Evolutionary conservation across 306 rosid genomes (phyloP).

Genomic region (Pueraria montana): DNA sequence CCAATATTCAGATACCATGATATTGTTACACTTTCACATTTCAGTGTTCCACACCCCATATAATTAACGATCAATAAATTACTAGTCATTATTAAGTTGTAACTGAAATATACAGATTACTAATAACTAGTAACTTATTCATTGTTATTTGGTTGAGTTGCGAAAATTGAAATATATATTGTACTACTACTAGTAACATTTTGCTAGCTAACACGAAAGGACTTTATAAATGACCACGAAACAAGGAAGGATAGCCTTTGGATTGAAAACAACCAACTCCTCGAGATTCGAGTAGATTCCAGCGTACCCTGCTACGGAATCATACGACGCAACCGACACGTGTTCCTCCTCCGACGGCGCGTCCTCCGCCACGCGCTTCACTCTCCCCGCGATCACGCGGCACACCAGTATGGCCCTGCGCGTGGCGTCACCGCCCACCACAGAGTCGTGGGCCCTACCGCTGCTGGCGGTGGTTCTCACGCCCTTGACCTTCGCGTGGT

Average conservation of each 20-base stretch:
- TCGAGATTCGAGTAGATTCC: conserved; percentile 88
- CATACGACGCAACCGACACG: conserved; percentile 59
- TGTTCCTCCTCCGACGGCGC: conserved; percentile 60
- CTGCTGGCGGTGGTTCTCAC: conserved; percentile 91
- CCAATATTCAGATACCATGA: not conserved
- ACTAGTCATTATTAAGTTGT: not conserved
- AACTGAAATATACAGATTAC: not conserved
- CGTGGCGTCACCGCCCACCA: conserved; percentile 41
- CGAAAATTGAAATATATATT: conserved; percentile 4
- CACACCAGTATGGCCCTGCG: conserved; percentile 93
- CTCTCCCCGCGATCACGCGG: conserved; percentile 94
- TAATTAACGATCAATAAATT: conserved; percentile 23
- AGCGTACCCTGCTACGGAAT: conserved; percentile 74
- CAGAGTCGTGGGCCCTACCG: conserved; percentile 90
- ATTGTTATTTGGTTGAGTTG: not conserved
- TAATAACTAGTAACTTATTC: conserved; percentile 11
- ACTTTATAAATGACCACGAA: conserved; percentile 89
- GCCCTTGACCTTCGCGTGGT: conserved; percentile 49
- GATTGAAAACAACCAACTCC: conserved; percentile 79
- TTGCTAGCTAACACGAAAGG: not conserved
- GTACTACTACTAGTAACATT: not conserved
- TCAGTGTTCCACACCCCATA: not conserved
- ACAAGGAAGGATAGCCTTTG: conserved; percentile 93
- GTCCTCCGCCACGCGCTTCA: conserved; percentile 73
- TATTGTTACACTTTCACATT: not conserved